Evolutionary conservation across 2,329 filamentous ascomycete genomes (phyloP), one percentile per base, ranked within the genome.

Genomic region (Sporothrix luriei): DNA sequence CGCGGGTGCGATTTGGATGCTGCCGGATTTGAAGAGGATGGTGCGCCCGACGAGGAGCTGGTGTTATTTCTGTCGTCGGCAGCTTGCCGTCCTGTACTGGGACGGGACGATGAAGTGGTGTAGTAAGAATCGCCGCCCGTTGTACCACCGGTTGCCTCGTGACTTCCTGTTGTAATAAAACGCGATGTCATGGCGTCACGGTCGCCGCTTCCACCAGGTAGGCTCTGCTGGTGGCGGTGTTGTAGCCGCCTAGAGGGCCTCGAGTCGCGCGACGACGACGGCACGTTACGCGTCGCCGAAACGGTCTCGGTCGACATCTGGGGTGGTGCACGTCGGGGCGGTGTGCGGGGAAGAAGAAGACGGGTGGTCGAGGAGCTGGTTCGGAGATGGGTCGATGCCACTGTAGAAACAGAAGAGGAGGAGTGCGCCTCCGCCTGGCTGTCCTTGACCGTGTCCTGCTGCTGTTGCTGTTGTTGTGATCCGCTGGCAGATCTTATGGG

Each of bases 321-420:
- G 51, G 88, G 88, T 48, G 88, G 86, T 3, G 86, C 84, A 72
- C 85, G 83, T 72, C 87, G 83, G 7, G 88, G 88, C 0, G 87
- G 84, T 11, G 83, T 87, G 73, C 90, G 85, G 75, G 90, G 86
- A 1, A 93, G 82, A 19, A 75, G 68, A n/a, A 72, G 68, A 7
- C 71, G 72, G 21, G 59, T 70, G 6, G 69, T 70, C 21, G 49
- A 70, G 26, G 49, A 65, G 57, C n/a, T 43, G 4, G 69, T 26
- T 26, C 49, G 59, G 9, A 70, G 51, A 10, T 62, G 46, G 0
- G 57, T 48, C 1, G 66, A 24, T 7, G 65, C 49, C 1, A 59
- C 29, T 7, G 64, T 48, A 2, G 70, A 67, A 1, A 38, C 51
- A 0, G 72, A 67, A 1, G 70, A 64, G 0, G 71, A 55, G 5